Evolutionary conservation across 2,329 filamentous ascomycete genomes (phyloP), one percentile per base, ranked within the genome.

Genomic region (Nectriaceae sp.): DNA sequence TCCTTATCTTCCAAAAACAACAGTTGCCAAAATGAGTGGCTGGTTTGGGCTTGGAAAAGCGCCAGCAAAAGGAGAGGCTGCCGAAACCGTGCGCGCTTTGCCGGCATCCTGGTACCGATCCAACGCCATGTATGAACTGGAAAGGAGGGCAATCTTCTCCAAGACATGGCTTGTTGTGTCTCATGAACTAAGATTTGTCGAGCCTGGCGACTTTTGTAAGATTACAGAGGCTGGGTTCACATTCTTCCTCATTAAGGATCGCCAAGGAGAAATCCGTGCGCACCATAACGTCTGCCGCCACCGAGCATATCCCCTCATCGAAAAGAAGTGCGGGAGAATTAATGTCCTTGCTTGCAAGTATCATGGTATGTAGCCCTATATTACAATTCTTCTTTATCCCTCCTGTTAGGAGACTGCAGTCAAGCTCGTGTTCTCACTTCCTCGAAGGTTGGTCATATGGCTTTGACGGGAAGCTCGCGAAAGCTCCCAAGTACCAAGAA

Each of bases 261-360:
- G 75, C n/a, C 67, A 76, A n/a, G 73, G 74, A 21, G 70, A 71
- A 4, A 74, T 79, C 61, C 76, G 76, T 44, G 80, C 74, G 10
- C 83, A 79, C 59, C 81, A 84, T 66, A 84, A 84, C 57, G 71
- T 82, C 16, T 82, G 76, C 62, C 65, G 76, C 2, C 78, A 79
- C 56, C 69, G 79, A 6, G 77, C 81, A 11, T 84, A 78, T 57
- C 77, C 79, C 0, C 74, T 84, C 5, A 77, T 82, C 3, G 72
- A 67, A 1, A 69, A 71, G 18, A 64, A 74, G 11, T 67, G 65
- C 11, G 81, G 81, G 2, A 72, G 70, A n/a, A 72, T 74, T 19
- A 72, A 67, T 46, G 74, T 83, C 10, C 72, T 84, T 35, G 71
- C 75, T 0, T 85, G 82, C 70, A 75, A 77, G 47, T 84, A 84